Conservation (phyloP, 2,329 filamentous ascomycete species). For the Verticillium tricorpus region DNA sequence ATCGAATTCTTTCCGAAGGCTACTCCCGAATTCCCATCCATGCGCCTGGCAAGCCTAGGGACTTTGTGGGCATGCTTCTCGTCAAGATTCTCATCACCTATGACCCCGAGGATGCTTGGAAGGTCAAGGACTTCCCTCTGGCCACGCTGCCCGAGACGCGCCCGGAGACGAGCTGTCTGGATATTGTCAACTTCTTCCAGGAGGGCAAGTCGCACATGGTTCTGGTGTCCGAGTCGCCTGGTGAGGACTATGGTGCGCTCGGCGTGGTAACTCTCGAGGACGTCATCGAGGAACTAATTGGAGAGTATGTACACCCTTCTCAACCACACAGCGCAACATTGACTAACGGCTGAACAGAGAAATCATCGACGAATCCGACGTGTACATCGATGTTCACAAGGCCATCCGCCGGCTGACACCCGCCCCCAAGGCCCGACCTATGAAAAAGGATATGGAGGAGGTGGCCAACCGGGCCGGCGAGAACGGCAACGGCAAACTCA, state of each 20-base stretch:
- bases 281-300: slow-evolving; percentile 97
- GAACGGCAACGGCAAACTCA: slow-evolving; percentile 15
- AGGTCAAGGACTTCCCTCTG: slow-evolving; percentile 84
- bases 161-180: slow-evolving; percentile 91
- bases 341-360: slow-evolving; percentile 53
- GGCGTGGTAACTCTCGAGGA: slow-evolving; percentile 96
- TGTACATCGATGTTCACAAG: slow-evolving; percentile 97
- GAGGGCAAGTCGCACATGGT: slow-evolving; percentile 99
- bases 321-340: slow-evolving; percentile 11
- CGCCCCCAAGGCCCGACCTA: slow-evolving; percentile 68
- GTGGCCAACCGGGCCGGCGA: slow-evolving; percentile 12
- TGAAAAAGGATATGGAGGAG: slow-evolving; percentile 29
- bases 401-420: slow-evolving; percentile 86
- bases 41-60: slow-evolving; percentile 72
- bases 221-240: slow-evolving; percentile 82
- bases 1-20: slow-evolving; percentile 84
- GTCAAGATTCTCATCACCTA: slow-evolving; percentile 99
- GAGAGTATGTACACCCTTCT: slow-evolving; percentile 63
- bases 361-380: slow-evolving; percentile 98
- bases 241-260: slow-evolving; percentile 84
- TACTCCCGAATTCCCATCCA: slow-evolving; percentile 97
- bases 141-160: slow-evolving; percentile 93
- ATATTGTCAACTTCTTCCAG: slow-evolving; percentile 99
- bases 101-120: slow-evolving; percentile 86
- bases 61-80: slow-evolving; percentile 96